Percentiles rank a stretch among this genome's conserved stretches.
Conservation (phyloP, 2,329 filamentous ascomycete species). For the Fusarium sp. region DNA sequence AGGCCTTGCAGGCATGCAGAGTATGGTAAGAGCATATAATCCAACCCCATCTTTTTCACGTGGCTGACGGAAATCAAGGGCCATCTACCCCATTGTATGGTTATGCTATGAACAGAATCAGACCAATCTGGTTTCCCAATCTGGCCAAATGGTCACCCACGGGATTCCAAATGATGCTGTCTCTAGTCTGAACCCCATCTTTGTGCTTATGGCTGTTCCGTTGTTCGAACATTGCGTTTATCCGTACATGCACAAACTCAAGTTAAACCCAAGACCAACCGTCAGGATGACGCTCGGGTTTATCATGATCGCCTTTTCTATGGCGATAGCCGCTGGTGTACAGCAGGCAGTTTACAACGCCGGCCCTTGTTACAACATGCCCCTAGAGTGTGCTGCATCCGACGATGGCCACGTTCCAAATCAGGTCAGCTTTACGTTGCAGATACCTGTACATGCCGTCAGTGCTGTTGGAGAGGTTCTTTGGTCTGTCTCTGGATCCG, state of each 20-base stretch:
- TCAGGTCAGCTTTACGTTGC: not conserved
- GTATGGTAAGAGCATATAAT: not conserved
- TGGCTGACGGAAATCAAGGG: not conserved
- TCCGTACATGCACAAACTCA: conserved; percentile 1
- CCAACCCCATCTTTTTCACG: not conserved
- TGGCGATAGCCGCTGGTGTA: not conserved
- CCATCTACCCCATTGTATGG: not conserved
- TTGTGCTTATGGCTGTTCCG: not conserved
- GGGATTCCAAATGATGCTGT: not conserved
- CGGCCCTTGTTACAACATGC: not conserved
- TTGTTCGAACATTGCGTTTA: not conserved
- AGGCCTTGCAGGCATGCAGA: not conserved
- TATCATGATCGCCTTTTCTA: not conserved
- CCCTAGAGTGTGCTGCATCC: not conserved
- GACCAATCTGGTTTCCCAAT: not conserved
- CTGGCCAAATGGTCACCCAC: not conserved
- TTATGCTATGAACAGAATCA: not conserved
- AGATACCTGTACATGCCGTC: not conserved
- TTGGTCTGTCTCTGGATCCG: not conserved
- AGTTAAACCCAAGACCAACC: not conserved
- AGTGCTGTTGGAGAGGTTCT: not conserved
- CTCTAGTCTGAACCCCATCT: not conserved
- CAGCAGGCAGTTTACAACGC: conserved; percentile 2
- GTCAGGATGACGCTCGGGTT: not conserved
- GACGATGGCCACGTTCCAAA: not conserved